Evolutionary conservation across 2,329 filamentous ascomycete species (phyloP).

Genomic region (Colletotrichum chrysophilum): DNA sequence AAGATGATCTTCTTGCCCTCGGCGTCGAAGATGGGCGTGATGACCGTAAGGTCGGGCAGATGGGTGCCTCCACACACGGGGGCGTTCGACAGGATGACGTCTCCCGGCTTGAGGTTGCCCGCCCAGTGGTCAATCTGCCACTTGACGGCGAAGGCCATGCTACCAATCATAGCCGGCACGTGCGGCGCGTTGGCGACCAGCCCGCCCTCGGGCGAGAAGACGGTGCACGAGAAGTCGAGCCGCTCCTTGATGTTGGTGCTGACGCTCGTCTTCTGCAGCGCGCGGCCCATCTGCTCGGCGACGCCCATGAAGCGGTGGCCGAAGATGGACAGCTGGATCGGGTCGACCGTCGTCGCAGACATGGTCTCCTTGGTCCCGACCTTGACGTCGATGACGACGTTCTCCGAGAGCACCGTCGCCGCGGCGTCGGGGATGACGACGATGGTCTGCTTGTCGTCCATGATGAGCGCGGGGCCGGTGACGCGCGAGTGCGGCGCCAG

Average conservation of each 20-base stretch:
- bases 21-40: conserved; percentile 41
- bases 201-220: conserved; percentile 77
- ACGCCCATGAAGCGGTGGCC: conserved; percentile 85
- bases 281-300: conserved; percentile 82
- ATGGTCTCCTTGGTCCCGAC: conserved; percentile 14
- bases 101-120: conserved; percentile 35
- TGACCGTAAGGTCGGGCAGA: conserved; percentile 42
- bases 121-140: conserved; percentile 70
- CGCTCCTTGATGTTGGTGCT: conserved; percentile 83
- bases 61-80: conserved; percentile 40
- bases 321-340: conserved; percentile 78
- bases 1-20: conserved; percentile 42
- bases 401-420: conserved; percentile 46
- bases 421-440: conserved; percentile 68
- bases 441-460: conserved; percentile 73
- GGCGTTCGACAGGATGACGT: conserved; percentile 41
- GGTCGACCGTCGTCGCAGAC: conserved; percentile 53
- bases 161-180: conserved; percentile 77
- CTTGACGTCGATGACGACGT: conserved; percentile 47
- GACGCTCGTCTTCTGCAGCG: conserved; percentile 80
- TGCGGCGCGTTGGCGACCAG: conserved; percentile 79
- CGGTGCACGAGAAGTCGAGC: conserved; percentile 80
- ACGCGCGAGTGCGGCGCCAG: conserved; percentile 65
- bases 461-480: conserved; percentile 70
- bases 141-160: conserved; percentile 79